A percentile compares a stretch with the other conserved stretches of the same genome.
Evolutionary conservation across 257 asterid genomes (phyloP).

Genomic region (Salvia hispanica): DNA sequence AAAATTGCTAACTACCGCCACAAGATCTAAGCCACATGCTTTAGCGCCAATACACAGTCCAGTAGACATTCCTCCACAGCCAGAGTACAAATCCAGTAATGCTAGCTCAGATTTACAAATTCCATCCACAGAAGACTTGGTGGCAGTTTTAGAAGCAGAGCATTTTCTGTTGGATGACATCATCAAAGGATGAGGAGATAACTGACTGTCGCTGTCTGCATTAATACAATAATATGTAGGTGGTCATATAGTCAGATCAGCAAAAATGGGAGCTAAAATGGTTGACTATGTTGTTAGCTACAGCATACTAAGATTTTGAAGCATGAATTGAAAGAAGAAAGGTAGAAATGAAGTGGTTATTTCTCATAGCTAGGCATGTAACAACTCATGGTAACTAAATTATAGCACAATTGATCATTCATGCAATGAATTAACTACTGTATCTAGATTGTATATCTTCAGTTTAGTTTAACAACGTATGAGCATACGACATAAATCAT

Average conservation of each 20-base stretch:
- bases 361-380: not conserved
- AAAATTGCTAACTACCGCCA: constrained; percentile 40
- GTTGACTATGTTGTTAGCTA: not conserved
- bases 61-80: constrained; percentile 62
- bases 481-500: not conserved
- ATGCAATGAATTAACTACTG: not conserved
- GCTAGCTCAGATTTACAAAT: constrained; percentile 38
- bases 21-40: constrained; percentile 45
- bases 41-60: constrained; percentile 53
- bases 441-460: constrained; percentile 2
- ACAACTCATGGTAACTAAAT: constrained; percentile 12
- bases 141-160: constrained; percentile 22
- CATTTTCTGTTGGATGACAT: constrained; percentile 20
- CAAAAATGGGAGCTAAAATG: constrained; percentile 9
- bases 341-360: not conserved
- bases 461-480: not conserved
- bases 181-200: constrained; percentile 32
- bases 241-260: constrained; percentile 21
- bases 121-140: constrained; percentile 27
- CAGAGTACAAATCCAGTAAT: constrained; percentile 52
- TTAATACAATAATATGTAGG: constrained; percentile 20
- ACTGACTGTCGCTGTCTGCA: constrained; percentile 35
- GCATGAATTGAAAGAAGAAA: constrained; percentile 21
- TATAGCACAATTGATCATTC: not conserved
- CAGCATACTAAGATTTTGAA: constrained; percentile 20